Percentiles rank a stretch among this genome's conserved stretches.
phyloP scores from a whole-genome alignment of 2,329 filamentous ascomycete genomes.

The Spiromastix sp. region DNA sequence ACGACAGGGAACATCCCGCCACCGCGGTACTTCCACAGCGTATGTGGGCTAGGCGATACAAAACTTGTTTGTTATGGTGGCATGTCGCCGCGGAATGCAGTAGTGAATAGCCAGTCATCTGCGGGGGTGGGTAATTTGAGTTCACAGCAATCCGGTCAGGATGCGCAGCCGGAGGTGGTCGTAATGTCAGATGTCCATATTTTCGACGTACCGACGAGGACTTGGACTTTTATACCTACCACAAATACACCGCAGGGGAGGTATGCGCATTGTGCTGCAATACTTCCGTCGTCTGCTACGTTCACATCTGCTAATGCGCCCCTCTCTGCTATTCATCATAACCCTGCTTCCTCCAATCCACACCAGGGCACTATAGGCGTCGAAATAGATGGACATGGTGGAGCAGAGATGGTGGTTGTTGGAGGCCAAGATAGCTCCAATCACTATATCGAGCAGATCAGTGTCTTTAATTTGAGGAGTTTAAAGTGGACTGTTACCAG shows the following conservation, averaged over 20 bases:
- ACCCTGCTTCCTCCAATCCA: constrained; percentile 68
- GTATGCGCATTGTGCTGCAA: constrained; percentile 92
- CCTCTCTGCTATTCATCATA: constrained; percentile 79
- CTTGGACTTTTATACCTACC: constrained; percentile 76
- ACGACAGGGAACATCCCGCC: constrained; percentile 76
- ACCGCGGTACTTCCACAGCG: constrained; percentile 92
- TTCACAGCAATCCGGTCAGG: constrained; percentile 36
- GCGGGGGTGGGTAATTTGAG: constrained; percentile 23
- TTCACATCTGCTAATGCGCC: constrained; percentile 80
- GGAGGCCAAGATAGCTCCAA: constrained; percentile 96
- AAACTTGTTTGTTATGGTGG: constrained; percentile 97
- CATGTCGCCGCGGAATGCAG: constrained; percentile 70
- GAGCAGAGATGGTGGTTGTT: constrained; percentile 94
- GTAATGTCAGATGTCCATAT: constrained; percentile 99
- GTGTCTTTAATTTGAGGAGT: constrained; percentile 91
- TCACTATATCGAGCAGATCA: constrained; percentile 98
- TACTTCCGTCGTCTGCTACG: constrained; percentile 75
- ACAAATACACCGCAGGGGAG: constrained; percentile 80
- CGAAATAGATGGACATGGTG: constrained; percentile 79
- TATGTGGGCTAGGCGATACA: constrained; percentile 85
- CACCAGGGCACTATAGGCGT: constrained; percentile 84
- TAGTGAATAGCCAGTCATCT: constrained; percentile 33
- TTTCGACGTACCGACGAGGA: constrained; percentile 71
- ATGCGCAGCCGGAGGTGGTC: constrained; percentile 73
- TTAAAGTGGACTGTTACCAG: constrained; percentile 92